Conservation (phyloP, 1,284 basidiomycete genomes). For the Microbotryomycetes sp. region DNA sequence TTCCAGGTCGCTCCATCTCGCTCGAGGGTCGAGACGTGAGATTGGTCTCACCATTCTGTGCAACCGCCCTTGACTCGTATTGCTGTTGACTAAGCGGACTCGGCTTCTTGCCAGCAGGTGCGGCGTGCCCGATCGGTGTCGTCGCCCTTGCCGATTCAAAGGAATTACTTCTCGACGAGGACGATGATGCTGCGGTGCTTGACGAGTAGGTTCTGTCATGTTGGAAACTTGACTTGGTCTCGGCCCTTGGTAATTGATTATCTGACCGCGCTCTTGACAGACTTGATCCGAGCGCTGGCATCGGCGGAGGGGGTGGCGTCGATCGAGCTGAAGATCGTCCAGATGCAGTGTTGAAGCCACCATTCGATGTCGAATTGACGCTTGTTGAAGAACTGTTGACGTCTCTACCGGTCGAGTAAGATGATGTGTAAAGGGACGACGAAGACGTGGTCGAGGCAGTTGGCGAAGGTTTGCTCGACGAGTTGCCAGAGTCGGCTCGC, state of each 20-base stretch:
- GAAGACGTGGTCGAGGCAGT: not conserved
- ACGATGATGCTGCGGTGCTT: not conserved
- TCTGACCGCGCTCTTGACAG: not conserved
- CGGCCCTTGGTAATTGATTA: not conserved
- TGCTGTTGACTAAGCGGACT: slow-evolving; percentile 15
- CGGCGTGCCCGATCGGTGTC: slow-evolving; percentile 7
- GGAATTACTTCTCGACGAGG: slow-evolving; percentile 7
- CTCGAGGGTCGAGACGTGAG: not conserved
- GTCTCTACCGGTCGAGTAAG: not conserved
- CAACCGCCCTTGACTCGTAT: not conserved
- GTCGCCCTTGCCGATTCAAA: slow-evolving; percentile 19
- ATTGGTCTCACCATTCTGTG: not conserved
- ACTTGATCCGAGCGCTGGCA: not conserved
- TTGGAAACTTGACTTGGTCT: not conserved
- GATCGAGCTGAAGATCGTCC: not conserved
- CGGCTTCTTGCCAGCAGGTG: slow-evolving; percentile 2
- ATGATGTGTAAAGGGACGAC: not conserved
- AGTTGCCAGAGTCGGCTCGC: not conserved
- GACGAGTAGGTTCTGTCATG: not conserved
- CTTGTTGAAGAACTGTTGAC: not conserved
- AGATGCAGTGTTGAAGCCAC: no score
- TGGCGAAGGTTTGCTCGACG: not conserved
- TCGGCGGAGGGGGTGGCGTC: not conserved
- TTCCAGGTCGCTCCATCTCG: not conserved
- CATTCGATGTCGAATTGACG: not conserved